These are phyloP conservation scores for Pyrenophora teres DNA, from an alignment of 2,329 filamentous ascomycete species.

Conservation along the genomic window DNA sequence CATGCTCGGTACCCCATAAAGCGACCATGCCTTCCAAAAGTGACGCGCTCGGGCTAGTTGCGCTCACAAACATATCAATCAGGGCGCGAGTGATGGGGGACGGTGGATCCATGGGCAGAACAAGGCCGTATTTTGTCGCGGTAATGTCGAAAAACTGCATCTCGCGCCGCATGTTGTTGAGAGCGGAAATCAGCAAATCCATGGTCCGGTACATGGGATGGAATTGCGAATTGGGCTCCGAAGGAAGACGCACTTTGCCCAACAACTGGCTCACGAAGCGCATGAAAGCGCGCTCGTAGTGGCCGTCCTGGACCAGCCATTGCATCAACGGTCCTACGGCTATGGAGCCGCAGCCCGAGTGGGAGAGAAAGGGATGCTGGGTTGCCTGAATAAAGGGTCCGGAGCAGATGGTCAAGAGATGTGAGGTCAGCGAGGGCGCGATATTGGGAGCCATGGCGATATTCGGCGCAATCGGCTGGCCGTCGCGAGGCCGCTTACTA, in stretches of 20 bases:
- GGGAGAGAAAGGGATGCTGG: conserved; percentile 67
- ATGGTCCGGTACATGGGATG: conserved; percentile 62
- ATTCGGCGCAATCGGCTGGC: conserved; percentile 43
- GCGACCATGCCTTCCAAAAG: conserved; percentile 72
- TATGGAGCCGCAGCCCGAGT: conserved; percentile 67
- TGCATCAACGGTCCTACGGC: conserved; percentile 60
- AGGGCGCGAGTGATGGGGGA: conserved; percentile 59
- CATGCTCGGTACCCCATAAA: conserved; percentile 77
- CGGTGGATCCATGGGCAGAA: conserved; percentile 52
- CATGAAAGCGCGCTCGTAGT: conserved; percentile 73
- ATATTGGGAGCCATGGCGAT: conserved; percentile 27
- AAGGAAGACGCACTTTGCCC: conserved; percentile 63
- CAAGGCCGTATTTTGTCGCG: conserved; percentile 63
- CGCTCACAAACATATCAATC: conserved; percentile 64
- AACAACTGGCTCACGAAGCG: conserved; percentile 69
- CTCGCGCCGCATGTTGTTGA: conserved; percentile 70
- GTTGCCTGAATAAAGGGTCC: conserved; percentile 61
- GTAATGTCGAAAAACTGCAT: conserved; percentile 70
- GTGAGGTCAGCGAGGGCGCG: conserved; percentile 59
- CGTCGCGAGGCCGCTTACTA: conserved; percentile 46
- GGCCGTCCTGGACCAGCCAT: conserved; percentile 74
- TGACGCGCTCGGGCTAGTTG: conserved; percentile 55
- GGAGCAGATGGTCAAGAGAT: conserved; percentile 59
- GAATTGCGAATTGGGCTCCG: conserved; percentile 50
- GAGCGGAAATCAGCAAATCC: conserved; percentile 65